Base-by-base conservation (phyloP, 108 stramenopile species). In the Craspedostauros australis region DNA sequence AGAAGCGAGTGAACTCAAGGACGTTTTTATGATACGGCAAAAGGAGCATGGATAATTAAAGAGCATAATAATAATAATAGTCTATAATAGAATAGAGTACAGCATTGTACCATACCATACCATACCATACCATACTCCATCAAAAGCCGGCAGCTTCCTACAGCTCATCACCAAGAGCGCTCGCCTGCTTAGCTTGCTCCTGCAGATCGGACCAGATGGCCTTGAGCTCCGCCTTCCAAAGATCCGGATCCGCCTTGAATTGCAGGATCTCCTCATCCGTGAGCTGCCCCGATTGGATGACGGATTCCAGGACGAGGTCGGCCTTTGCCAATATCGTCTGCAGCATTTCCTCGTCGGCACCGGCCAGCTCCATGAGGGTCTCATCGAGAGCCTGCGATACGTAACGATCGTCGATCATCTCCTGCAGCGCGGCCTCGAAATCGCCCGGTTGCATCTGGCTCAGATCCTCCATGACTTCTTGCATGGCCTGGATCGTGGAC, bases 171-270 rank as follows among this genome's bases (percentile, higher is more conserved):
- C 50, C 32, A 30, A 33, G 16, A 30, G 14, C 27, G 7, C 50
- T 33, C 3, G 50, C n/a, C 22, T 50, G 12, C 16, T 33, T 2
- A 33, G 46, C 46, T 24, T 48, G 46, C n/a, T 48, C 29, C n/a
- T 48, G 46, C 9, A 48, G 24, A 28, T 67, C 51, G 5, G 44
- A 42, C 59, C 59, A 67, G 38, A 67, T 67, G 15, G 46, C n/a
- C 23, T 38, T 41, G 18, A 67, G 39, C 21, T 67, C 42, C 27
- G 31, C 53, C 31, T 61, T 24, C 66, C 66, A 67, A 28, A 39
- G 52, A 5, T 30, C 20, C 22, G 37, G 21, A 46, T 67, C 52
- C n/a, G 25, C 61, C 40, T 33, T 47, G 23, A 32, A 67, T 2
- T 40, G 24, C 21, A 39, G 30, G 8, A 52, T 44, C 31, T 61